Conservation (phyloP, 768 basidiomycete genomes). For the Pulveroboletus sp. region DNA sequence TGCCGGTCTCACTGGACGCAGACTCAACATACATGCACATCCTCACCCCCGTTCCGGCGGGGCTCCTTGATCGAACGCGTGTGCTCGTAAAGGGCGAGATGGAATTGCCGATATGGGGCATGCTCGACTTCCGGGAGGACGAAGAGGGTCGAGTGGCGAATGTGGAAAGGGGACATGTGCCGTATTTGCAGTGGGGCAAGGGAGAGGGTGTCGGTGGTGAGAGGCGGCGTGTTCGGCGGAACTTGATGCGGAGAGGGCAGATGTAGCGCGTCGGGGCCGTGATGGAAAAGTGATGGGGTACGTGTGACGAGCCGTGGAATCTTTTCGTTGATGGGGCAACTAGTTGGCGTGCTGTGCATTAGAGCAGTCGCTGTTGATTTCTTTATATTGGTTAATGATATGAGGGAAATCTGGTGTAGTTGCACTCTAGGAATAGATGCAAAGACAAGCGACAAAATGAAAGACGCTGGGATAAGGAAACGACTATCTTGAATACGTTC, state of each 20-base stretch:
- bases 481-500: too few relatives aligned
- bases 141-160: constrained; percentile 43
- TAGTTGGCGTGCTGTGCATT: too few relatives aligned
- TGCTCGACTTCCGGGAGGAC: constrained; percentile 64
- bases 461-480: too few relatives aligned
- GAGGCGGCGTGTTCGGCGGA: constrained; percentile 69
- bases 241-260: constrained; percentile 82
- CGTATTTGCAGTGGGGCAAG: constrained; percentile 79
- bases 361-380: too few relatives aligned
- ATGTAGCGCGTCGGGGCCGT: constrained; percentile 33
- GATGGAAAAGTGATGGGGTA: not conserved
- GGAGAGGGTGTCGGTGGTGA: constrained; percentile 69
- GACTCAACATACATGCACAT: constrained; percentile 50
- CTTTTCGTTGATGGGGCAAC: too few relatives aligned
- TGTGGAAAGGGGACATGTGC: constrained; percentile 49
- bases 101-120: constrained; percentile 82
- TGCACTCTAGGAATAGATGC: too few relatives aligned
- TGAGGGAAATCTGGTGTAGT: too few relatives aligned
- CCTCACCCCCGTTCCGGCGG: constrained; percentile 68
- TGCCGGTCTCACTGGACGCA: constrained; percentile 26
- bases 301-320: too few relatives aligned
- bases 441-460: too few relatives aligned
- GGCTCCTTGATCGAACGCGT: constrained; percentile 34
- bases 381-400: too few relatives aligned
- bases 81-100: constrained; percentile 78